A percentile compares a stretch with the other conserved stretches of the same genome.
phyloP scores from a whole-genome alignment of 2,329 filamentous ascomycete genomes.

The Phyllosticta citrichinensis region DNA sequence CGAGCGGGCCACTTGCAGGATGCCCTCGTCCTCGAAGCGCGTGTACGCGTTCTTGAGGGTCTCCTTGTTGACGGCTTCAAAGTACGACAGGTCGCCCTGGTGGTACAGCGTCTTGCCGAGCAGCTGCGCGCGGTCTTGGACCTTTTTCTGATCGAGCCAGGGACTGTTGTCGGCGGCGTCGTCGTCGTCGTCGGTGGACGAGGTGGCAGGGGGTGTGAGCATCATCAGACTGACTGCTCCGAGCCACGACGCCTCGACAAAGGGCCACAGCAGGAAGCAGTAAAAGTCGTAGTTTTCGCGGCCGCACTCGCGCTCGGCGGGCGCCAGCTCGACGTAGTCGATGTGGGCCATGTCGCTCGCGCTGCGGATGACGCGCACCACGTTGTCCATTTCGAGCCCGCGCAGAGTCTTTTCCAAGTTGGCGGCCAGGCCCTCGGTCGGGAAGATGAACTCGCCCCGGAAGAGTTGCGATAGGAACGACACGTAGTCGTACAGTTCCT shows the following conservation, averaged over 20 bases:
- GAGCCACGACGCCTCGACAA: constrained; percentile 90
- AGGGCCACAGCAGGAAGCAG: constrained; percentile 97
- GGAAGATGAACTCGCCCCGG: constrained; percentile 94
- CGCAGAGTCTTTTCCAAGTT: constrained; percentile 75
- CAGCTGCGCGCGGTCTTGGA: constrained; percentile 72
- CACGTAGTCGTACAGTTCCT: constrained; percentile 67
- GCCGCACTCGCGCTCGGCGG: constrained; percentile 64
- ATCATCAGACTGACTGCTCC: constrained; percentile 82
- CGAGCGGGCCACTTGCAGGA: constrained; percentile 59
- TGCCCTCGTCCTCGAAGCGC: constrained; percentile 83
- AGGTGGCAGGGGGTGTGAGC: constrained; percentile 56
- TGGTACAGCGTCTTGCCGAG: constrained; percentile 95
- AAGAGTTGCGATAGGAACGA: constrained; percentile 74
- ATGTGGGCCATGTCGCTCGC: constrained; percentile 37
- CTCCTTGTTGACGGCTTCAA: constrained; percentile 97
- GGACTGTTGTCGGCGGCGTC: constrained; percentile 38
- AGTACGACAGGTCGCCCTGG: constrained; percentile 93
- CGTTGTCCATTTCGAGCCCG: constrained; percentile 66
- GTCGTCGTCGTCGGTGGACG: constrained; percentile 30
- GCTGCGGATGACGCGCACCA: constrained; percentile 53
- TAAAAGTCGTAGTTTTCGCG: constrained; percentile 98
- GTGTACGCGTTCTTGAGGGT: constrained; percentile 88
- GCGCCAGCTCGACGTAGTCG: constrained; percentile 62
- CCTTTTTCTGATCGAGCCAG: constrained; percentile 70
- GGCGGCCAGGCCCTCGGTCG: constrained; percentile 66